phyloP scores from a whole-genome alignment of 2,329 filamentous ascomycete species.

The Botrytis paeoniae region DNA sequence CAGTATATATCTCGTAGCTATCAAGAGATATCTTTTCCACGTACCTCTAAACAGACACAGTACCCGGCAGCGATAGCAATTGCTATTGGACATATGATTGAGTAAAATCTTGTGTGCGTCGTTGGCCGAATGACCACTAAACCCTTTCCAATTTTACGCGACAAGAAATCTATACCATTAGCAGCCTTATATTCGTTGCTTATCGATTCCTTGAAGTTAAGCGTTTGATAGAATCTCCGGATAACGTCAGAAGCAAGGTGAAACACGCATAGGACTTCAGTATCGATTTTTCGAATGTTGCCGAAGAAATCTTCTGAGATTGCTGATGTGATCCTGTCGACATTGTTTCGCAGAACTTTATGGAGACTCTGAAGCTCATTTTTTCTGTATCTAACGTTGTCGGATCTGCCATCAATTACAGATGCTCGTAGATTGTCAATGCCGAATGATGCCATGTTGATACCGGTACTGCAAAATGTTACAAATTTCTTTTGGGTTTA shows the following conservation, averaged over 20 bases:
- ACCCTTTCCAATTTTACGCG: background rate
- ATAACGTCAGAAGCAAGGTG: background rate
- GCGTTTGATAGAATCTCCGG: background rate
- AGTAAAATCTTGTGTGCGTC: background rate
- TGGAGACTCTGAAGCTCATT: background rate
- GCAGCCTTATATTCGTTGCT: background rate
- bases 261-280: background rate
- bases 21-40: background rate
- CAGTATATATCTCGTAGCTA: background rate
- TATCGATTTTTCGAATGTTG: background rate
- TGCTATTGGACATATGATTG: background rate
- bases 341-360: background rate
- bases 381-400: background rate
- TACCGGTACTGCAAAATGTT: background rate
- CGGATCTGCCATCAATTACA: background rate
- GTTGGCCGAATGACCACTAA: background rate
- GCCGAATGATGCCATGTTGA: background rate
- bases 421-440: background rate
- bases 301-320: background rate
- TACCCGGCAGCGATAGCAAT: background rate
- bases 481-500: background rate
- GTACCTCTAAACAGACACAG: background rate
- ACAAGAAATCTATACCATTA: background rate
- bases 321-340: background rate
- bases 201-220: background rate